Conservation (phyloP, 345 rosid genomes). For the Triadica sebifera region DNA sequence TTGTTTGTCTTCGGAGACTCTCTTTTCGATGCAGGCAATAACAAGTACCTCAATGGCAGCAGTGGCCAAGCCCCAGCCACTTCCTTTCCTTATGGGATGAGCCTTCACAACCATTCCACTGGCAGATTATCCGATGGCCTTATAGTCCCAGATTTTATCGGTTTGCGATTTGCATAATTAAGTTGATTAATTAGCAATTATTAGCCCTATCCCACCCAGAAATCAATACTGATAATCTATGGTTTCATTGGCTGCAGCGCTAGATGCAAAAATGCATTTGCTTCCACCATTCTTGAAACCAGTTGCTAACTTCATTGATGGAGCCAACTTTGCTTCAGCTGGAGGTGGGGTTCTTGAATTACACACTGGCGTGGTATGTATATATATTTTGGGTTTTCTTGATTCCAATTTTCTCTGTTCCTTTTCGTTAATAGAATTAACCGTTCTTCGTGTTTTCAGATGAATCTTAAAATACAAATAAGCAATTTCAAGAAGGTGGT, state of each 20-base stretch:
- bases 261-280: constrained; percentile 8
- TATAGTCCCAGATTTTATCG: constrained; percentile 8
- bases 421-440: not conserved
- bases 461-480: constrained; percentile 20
- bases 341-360: constrained; percentile 17
- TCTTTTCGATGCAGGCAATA: constrained; percentile 3
- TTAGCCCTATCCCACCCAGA: too few species aligned
- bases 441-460: not conserved
- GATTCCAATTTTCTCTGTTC: not conserved
- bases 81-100: not conserved
- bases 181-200: too few species aligned
- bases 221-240: not conserved
- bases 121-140: constrained; percentile 6
- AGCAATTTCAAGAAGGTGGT: constrained; percentile 23
- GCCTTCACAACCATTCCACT: not conserved
- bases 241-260: not conserved
- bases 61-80: not conserved
- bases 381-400: too few species aligned
- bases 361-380: not conserved
- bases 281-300: constrained; percentile 19
- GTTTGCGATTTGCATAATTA: not conserved
- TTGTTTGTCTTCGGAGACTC: constrained; percentile 1
- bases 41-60: not conserved
- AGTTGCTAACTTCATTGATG: constrained; percentile 18
- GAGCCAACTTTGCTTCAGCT: constrained; percentile 27